Evolutionary conservation across 257 asterid genomes (phyloP).

Genomic region (Solanum chiquidenum): DNA sequence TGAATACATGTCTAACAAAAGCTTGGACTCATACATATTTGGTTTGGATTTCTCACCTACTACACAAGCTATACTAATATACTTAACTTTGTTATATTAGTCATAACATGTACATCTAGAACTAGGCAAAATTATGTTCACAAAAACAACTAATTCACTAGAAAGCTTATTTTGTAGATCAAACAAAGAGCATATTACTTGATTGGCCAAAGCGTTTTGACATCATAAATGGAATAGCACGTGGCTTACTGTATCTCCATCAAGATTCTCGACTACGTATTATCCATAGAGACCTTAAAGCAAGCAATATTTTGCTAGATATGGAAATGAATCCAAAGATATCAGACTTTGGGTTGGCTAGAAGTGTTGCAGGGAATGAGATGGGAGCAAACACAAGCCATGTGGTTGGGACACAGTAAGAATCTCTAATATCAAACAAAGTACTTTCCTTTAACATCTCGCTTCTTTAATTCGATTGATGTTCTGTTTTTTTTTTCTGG

Average conservation of each 20-base stretch:
- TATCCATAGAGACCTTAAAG: constrained; percentile 24
- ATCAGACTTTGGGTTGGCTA: constrained; percentile 25
- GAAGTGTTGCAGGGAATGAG: constrained; percentile 21
- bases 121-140: not conserved
- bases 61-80: not conserved
- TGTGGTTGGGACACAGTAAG: constrained; percentile 26
- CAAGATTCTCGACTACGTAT: constrained; percentile 25
- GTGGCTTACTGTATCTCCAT: constrained; percentile 26
- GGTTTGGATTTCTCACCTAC: not conserved
- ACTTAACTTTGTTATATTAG: not conserved
- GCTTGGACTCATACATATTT: constrained; percentile 2
- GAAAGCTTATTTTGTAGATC: constrained; percentile 7
- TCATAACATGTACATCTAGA: not conserved
- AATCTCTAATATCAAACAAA: not conserved
- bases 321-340: constrained; percentile 23
- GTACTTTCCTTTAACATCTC: not conserved
- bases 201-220: constrained; percentile 20
- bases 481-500: not conserved
- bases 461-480: not conserved
- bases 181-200: constrained; percentile 1
- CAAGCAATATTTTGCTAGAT: constrained; percentile 22
- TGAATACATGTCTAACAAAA: constrained; percentile 4
- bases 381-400: constrained; percentile 27
- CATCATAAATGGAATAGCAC: constrained; percentile 26
- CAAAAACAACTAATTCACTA: not conserved